These are phyloP conservation scores for Tolypocladium nubicola DNA, from an alignment of 2,329 filamentous ascomycete species.

Conservation along the genomic window DNA sequence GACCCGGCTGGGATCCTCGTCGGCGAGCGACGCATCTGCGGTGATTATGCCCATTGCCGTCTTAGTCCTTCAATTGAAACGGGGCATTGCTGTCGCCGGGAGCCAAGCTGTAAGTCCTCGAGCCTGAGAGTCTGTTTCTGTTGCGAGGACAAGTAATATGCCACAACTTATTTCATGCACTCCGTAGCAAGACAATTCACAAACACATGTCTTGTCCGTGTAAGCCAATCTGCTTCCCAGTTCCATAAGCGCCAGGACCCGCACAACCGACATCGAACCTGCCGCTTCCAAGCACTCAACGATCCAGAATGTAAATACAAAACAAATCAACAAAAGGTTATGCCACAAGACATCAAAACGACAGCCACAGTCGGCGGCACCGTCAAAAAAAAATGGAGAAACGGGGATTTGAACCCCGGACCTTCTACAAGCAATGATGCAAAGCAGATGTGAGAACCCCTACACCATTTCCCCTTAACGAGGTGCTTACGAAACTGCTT, in stretches of 20 bases:
- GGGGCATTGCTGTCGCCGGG: too few species aligned
- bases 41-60: background rate
- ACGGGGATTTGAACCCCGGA: conserved; percentile 11
- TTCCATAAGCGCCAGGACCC: background rate
- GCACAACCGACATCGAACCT: too few species aligned
- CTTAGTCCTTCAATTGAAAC: too few species aligned
- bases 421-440: conserved; percentile 7
- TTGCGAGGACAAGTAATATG: too few species aligned
- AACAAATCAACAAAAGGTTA: too few species aligned
- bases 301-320: too few species aligned
- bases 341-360: too few species aligned
- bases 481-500: background rate
- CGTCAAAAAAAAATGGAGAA: conserved; percentile 4
- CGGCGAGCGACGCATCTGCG: background rate
- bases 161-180: too few species aligned
- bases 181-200: too few species aligned
- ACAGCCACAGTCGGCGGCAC: background rate
- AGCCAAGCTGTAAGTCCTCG: too few species aligned
- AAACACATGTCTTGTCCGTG: background rate
- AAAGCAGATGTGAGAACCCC: conserved; percentile 10
- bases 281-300: too few species aligned
- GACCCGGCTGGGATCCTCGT: conserved; percentile 19
- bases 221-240: background rate
- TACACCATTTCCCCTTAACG: conserved; percentile 8
- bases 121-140: too few species aligned